Conservation (phyloP, 768 basidiomycete genomes). For the Amanita pseudoporphyria region DNA sequence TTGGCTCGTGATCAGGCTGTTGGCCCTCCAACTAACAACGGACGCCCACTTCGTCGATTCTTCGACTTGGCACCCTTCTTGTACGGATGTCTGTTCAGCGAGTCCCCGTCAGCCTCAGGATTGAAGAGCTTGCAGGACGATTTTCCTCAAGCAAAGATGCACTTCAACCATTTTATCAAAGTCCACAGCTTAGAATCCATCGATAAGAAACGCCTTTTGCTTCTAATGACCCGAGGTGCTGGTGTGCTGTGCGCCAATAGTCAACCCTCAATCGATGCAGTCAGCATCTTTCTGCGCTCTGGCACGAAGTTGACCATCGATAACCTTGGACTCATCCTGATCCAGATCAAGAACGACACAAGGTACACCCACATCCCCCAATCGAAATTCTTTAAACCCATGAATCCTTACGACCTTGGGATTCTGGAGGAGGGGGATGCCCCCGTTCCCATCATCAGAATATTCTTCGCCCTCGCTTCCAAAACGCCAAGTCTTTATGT, state of each 20-base stretch:
- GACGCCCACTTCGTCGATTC: neutral
- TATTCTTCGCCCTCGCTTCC: too few relatives aligned
- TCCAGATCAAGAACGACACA: slow-evolving; percentile 1
- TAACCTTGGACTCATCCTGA: slow-evolving; percentile 3
- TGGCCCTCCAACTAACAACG: neutral
- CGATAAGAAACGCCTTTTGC: too few relatives aligned
- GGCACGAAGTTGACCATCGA: neutral
- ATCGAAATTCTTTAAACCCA: neutral
- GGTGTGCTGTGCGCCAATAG: too few relatives aligned
- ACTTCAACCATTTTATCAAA: too few relatives aligned
- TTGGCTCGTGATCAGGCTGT: too few relatives aligned
- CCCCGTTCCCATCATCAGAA: slow-evolving; percentile 10
- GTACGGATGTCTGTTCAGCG: neutral
- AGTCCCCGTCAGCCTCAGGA: too few relatives aligned
- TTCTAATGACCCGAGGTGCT: too few relatives aligned
- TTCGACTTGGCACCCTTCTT: neutral
- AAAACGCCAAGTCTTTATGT: too few relatives aligned
- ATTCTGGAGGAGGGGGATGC: neutral
- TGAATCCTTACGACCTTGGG: slow-evolving; percentile 2
- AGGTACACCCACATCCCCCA: neutral
- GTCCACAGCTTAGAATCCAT: too few relatives aligned
- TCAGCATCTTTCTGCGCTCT: neutral
- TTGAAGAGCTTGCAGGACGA: too few relatives aligned
- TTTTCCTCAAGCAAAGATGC: too few relatives aligned
- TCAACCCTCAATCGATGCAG: neutral